phyloP scores from a whole-genome alignment of 805 yeast genomes.

The Kluyveromyces aestuarii region DNA sequence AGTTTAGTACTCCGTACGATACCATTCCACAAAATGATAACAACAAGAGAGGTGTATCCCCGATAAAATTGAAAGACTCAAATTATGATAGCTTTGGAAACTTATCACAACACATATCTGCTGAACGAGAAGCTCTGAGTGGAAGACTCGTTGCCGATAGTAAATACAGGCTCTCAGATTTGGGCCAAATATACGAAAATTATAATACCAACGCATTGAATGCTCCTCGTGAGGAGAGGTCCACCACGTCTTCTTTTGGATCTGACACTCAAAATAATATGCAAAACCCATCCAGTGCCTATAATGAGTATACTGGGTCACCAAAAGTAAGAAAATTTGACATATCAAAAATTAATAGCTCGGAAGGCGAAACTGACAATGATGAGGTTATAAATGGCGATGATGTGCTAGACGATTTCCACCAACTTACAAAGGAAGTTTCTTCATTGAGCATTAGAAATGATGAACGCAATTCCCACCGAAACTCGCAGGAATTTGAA shows the following conservation, averaged over 20 bases:
- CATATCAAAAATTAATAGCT: conserved; percentile 18
- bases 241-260: not conserved
- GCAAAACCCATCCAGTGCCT: conserved; percentile 13
- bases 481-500: conserved; percentile 8
- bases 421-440: conserved; percentile 10
- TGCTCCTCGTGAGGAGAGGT: not conserved
- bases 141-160: not conserved
- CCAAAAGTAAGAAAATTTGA: conserved; percentile 15
- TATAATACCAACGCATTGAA: not conserved
- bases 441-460: conserved; percentile 4
- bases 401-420: conserved; percentile 14
- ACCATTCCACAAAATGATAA: not conserved
- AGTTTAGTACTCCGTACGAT: not conserved
- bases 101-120: not conserved
- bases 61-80: conserved; percentile 8
- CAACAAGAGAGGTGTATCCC: not conserved
- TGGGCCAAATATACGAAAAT: conserved; percentile 14
- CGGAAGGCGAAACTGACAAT: conserved; percentile 18
- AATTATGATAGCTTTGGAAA: conserved; percentile 6
- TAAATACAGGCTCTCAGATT: conserved; percentile 6
- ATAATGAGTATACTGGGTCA: conserved; percentile 20
- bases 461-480: not conserved
- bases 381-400: conserved; percentile 11
- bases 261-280: not conserved
- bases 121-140: not conserved